Evolutionary conservation across 2,329 filamentous ascomycete genomes (phyloP).

Genomic region (Ascomycota sp.): DNA sequence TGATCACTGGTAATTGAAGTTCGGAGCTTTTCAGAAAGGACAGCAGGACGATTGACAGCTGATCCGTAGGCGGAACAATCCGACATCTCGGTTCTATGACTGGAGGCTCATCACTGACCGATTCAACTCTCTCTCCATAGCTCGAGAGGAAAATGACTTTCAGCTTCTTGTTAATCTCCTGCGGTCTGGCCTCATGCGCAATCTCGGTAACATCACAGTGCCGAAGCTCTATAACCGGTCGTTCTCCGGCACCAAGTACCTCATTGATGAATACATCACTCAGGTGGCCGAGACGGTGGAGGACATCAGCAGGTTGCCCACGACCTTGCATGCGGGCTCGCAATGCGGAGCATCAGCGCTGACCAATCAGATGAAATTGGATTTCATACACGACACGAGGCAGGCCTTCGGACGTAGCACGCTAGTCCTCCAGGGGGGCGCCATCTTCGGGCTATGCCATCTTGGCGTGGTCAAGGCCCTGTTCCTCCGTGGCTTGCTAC

Average conservation of each 20-base stretch:
- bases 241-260: constrained; percentile 70
- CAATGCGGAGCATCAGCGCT: constrained; percentile 21
- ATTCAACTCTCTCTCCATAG: constrained; percentile 46
- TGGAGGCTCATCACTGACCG: constrained; percentile 67
- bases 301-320: constrained; percentile 50
- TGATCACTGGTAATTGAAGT: constrained; percentile 48
- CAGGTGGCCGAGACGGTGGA: constrained; percentile 66
- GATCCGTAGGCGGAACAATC: constrained; percentile 53
- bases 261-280: constrained; percentile 81
- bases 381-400: constrained; percentile 69
- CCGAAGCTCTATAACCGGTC: constrained; percentile 66
- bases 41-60: too few species aligned
- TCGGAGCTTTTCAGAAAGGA: too few species aligned
- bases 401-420: constrained; percentile 77
- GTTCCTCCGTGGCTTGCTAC: constrained; percentile 59
- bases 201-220: constrained; percentile 77
- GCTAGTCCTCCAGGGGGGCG: constrained; percentile 71
- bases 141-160: constrained; percentile 51
- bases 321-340: constrained; percentile 18
- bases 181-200: constrained; percentile 59
- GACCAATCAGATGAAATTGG: constrained; percentile 60
- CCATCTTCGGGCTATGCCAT: constrained; percentile 81
- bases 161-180: constrained; percentile 59
- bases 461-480: constrained; percentile 78
- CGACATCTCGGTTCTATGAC: constrained; percentile 66